A percentile compares a stretch with the other conserved stretches of the same genome.
These are phyloP conservation scores for Phellinidium pouzarii DNA, from an alignment of 1,284 basidiomycete genomes.

Conservation along the genomic window DNA sequence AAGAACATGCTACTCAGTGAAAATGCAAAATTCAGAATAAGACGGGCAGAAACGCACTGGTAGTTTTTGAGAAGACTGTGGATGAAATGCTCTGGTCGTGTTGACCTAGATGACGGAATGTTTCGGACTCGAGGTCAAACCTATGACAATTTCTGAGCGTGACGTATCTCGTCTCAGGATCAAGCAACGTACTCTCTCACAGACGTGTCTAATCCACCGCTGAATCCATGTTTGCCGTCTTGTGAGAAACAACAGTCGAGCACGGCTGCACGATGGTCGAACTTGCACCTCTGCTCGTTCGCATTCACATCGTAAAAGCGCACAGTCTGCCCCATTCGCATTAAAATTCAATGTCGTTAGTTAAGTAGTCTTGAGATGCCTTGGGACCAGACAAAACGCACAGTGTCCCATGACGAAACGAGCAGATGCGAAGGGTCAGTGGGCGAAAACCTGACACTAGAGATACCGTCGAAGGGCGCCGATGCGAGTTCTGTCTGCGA, in stretches of 20 bases:
- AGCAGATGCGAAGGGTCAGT: constrained; percentile 69
- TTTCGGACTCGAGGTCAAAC: constrained; percentile 58
- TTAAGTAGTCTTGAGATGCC: not conserved
- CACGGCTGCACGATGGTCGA: constrained; percentile 72
- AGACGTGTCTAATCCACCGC: constrained; percentile 71
- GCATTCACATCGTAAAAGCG: constrained; percentile 61
- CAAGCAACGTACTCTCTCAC: constrained; percentile 52
- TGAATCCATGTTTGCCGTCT: constrained; percentile 59
- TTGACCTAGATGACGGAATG: constrained; percentile 54
- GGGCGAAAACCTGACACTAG: constrained; percentile 77
- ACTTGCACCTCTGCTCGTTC: constrained; percentile 65
- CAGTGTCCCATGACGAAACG: constrained; percentile 85
- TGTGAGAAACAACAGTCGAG: constrained; percentile 54
- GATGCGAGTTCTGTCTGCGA: constrained; percentile 48
- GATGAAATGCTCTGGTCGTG: constrained; percentile 62
- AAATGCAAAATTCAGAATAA: not conserved
- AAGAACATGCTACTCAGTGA: not conserved
- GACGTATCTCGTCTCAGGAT: not conserved
- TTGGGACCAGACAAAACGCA: constrained; percentile 33
- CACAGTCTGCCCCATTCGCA: constrained; percentile 47
- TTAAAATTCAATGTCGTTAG: constrained; percentile 13
- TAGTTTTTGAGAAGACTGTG: constrained; percentile 48
- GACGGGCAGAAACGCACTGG: constrained; percentile 36
- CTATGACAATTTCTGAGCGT: constrained; percentile 29
- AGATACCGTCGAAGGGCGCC: constrained; percentile 81